Percentiles rank a stretch among this genome's conserved stretches.
These are phyloP conservation scores for Rhizopogon vesiculosus DNA, from an alignment of 768 basidiomycete species.

Conservation along the genomic window DNA sequence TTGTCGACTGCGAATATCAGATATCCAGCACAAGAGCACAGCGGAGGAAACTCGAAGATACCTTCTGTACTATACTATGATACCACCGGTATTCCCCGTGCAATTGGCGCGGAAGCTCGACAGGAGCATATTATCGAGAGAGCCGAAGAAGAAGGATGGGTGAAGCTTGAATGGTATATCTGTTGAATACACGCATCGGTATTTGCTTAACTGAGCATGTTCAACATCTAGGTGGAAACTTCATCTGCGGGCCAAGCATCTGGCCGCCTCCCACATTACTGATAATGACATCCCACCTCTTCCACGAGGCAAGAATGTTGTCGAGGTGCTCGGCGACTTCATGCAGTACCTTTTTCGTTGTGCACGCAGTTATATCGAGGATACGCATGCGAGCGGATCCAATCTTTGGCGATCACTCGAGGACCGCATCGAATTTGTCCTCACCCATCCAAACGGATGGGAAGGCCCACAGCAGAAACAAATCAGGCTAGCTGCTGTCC, in stretches of 20 bases:
- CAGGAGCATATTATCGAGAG: constrained; percentile 33
- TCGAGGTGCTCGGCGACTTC: constrained; percentile 44
- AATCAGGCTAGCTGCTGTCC: constrained; percentile 49
- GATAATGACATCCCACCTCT: constrained; percentile 35
- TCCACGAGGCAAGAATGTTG: constrained; percentile 35
- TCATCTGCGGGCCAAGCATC: constrained; percentile 33
- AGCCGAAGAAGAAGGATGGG: constrained; percentile 42
- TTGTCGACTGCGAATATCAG: constrained; percentile 13
- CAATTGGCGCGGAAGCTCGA: constrained; percentile 42
- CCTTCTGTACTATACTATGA: constrained; percentile 47
- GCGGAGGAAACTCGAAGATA: constrained; percentile 42
- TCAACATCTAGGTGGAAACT: constrained; percentile 28
- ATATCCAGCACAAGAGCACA: constrained; percentile 39
- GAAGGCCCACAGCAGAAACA: constrained; percentile 53
- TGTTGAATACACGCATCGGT: neutral
- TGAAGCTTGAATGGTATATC: constrained; percentile 40
- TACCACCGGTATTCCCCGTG: constrained; percentile 30
- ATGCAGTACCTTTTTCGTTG: constrained; percentile 41
- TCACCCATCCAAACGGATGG: constrained; percentile 66
- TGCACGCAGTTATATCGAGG: constrained; percentile 40
- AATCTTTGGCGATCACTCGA: constrained; percentile 43
- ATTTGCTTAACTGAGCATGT: neutral
- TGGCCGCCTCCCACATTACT: constrained; percentile 24
- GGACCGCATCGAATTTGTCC: constrained; percentile 41
- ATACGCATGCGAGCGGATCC: constrained; percentile 38